Conservation (phyloP, 371 early-diverging fungal genomes). For the Apophysomyces variabilis region DNA sequence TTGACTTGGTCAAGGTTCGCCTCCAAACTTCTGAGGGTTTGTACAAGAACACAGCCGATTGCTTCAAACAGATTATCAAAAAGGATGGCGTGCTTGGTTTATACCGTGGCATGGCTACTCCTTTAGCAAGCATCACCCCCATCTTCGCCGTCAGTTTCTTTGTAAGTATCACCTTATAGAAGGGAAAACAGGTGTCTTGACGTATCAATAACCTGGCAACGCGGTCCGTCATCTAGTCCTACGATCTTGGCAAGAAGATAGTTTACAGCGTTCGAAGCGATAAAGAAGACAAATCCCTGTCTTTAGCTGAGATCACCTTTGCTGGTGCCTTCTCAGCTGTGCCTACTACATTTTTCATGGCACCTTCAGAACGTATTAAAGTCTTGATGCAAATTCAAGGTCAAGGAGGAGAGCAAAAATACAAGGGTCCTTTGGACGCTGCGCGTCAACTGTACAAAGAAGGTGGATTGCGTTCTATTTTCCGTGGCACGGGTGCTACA, state of each 20-base stretch:
- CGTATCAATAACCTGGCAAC: too few species aligned
- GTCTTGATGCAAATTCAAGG: constrained; percentile 85
- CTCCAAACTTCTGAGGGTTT: constrained; percentile 87
- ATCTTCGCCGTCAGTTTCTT: constrained; percentile 96
- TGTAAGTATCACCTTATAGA: constrained; percentile 49
- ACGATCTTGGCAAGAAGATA: constrained; percentile 76
- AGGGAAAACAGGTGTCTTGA: background rate
- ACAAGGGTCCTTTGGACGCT: constrained; percentile 86
- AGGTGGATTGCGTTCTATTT: constrained; percentile 85
- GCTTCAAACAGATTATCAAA: constrained; percentile 86
- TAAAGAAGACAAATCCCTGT: constrained; percentile 58
- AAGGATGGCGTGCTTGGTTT: constrained; percentile 90
- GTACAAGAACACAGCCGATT: constrained; percentile 89
- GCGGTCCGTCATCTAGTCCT: constrained; percentile 48
- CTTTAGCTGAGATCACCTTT: constrained; percentile 80
- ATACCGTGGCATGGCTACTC: constrained; percentile 95
- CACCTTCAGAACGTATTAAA: constrained; percentile 95
- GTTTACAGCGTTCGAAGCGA: constrained; percentile 64
- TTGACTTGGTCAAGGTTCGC: constrained; percentile 91
- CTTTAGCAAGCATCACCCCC: constrained; percentile 92
- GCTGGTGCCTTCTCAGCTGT: constrained; percentile 97
- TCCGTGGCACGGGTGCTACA: constrained; percentile 94
- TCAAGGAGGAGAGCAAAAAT: constrained; percentile 57
- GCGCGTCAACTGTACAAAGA: constrained; percentile 73
- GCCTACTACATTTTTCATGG: constrained; percentile 93